Conservation (phyloP, 139 green algal species). For the Mychonastes homosphaera region DNA sequence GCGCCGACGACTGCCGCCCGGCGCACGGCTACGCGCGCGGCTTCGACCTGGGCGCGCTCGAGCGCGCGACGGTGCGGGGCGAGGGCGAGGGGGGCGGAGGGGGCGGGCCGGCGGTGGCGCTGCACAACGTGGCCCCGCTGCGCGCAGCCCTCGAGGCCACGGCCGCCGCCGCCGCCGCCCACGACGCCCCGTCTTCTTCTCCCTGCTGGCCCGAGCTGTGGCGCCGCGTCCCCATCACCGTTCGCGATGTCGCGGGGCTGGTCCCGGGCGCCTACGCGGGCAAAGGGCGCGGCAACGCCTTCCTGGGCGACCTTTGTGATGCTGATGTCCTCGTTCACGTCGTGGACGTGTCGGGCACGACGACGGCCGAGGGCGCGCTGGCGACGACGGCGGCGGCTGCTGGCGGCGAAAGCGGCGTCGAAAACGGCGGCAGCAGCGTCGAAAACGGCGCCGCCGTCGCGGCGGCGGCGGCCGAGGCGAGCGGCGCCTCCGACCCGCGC, state of each 20-base stretch:
- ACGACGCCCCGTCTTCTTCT: no score
- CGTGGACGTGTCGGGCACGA: background rate
- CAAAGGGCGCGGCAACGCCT: conserved; percentile 39
- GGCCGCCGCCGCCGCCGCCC: conserved; percentile 4
- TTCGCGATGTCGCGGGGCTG: conserved; percentile 46
- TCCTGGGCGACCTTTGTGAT: conserved; percentile 49
- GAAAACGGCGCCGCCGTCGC: background rate
- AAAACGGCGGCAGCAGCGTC: conserved; percentile 34
- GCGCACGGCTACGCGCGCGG: conserved; percentile 11
- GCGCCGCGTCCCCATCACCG: conserved; percentile 24
- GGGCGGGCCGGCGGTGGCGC: no score
- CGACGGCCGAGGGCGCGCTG: background rate
- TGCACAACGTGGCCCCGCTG: conserved; percentile 26
- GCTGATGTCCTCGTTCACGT: conserved; percentile 38
- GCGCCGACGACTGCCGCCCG: background rate
- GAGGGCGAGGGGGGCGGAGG: no score
- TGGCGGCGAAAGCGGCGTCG: no score
- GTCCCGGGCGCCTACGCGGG: conserved; percentile 35
- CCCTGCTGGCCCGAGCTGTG: conserved; percentile 22
- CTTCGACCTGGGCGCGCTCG: conserved; percentile 3
- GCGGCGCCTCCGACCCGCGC: conserved; percentile 18
- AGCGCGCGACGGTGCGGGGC: no score
- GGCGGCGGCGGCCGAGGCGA: background rate
- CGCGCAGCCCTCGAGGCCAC: conserved; percentile 8
- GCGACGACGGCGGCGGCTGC: background rate